A percentile compares a stretch with the other conserved stretches of the same genome.
Conservation (phyloP, 2,329 filamentous ascomycete species). For the Aureobasidium sp. region DNA sequence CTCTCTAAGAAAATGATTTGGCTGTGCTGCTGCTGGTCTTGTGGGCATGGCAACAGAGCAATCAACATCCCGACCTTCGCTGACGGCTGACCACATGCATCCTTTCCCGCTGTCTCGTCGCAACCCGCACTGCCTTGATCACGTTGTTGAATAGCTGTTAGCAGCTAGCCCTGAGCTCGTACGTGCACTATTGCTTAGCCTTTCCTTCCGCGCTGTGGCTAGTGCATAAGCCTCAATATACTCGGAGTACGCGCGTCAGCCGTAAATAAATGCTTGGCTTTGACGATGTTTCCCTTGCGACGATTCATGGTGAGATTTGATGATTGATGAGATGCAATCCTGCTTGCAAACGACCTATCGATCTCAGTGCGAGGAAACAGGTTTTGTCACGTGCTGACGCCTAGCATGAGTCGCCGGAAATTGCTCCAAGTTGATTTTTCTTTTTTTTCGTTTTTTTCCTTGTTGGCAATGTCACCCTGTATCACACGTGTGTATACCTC, state of each 20-base stretch:
- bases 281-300: neutral
- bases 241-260: constrained; percentile 1
- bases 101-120: neutral
- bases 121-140: neutral
- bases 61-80: neutral
- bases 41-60: neutral
- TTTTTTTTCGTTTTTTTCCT: neutral
- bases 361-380: neutral
- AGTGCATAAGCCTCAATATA: neutral
- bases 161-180: neutral
- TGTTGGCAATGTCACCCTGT: neutral
- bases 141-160: neutral
- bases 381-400: neutral
- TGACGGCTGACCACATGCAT: neutral
- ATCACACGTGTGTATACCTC: neutral
- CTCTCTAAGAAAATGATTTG: neutral
- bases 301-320: neutral
- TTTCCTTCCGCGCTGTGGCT: neutral
- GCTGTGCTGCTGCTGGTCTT: too few relatives aligned
- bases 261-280: neutral
- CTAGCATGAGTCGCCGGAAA: neutral
- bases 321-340: neutral
- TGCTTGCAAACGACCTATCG: neutral
- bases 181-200: neutral
- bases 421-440: too few relatives aligned